Percentiles rank a stretch among this genome's conserved stretches.
Conservation (phyloP, 2,329 filamentous ascomycete genomes). For the Trichoderma lentiforme region DNA sequence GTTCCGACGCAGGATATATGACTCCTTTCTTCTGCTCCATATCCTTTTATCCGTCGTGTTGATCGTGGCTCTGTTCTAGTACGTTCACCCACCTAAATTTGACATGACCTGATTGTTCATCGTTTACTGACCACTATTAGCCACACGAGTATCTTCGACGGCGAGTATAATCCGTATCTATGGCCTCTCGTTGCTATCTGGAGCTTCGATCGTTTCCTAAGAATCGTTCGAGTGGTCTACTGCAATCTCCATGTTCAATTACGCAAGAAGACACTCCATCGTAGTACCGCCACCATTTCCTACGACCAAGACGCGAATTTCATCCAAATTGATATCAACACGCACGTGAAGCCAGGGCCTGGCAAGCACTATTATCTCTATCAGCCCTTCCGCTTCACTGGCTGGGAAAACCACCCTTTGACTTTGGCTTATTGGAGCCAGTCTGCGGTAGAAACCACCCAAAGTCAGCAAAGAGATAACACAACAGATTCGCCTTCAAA, state of each 20-base stretch:
- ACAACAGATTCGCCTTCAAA: background rate
- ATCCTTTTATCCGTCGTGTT: conserved; percentile 44
- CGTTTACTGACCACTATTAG: background rate
- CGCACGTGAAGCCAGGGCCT: conserved; percentile 28
- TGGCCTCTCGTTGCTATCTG: conserved; percentile 45
- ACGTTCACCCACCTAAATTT: conserved; percentile 28
- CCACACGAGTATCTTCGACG: conserved; percentile 20
- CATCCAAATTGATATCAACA: conserved; percentile 31
- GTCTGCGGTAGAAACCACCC: background rate
- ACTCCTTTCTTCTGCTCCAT: conserved; percentile 42
- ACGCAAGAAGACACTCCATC: conserved; percentile 26
- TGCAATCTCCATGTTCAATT: conserved; percentile 21
- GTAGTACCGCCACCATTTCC: conserved; percentile 29
- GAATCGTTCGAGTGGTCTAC: conserved; percentile 35
- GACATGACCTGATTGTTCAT: background rate
- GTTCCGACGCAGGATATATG: conserved; percentile 36
- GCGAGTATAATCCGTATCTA: conserved; percentile 19
- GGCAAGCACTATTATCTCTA: conserved; percentile 41
- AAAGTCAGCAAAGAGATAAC: background rate
- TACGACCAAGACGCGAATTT: conserved; percentile 36
- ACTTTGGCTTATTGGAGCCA: conserved; percentile 29
- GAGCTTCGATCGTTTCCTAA: conserved; percentile 42
- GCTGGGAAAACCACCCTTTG: conserved; percentile 44
- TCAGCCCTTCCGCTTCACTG: conserved; percentile 29
- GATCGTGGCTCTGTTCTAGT: conserved; percentile 42